These are phyloP conservation scores for Penicillium alfredii DNA, from an alignment of 495 filamentous ascomycete genomes.

Conservation along the genomic window DNA sequence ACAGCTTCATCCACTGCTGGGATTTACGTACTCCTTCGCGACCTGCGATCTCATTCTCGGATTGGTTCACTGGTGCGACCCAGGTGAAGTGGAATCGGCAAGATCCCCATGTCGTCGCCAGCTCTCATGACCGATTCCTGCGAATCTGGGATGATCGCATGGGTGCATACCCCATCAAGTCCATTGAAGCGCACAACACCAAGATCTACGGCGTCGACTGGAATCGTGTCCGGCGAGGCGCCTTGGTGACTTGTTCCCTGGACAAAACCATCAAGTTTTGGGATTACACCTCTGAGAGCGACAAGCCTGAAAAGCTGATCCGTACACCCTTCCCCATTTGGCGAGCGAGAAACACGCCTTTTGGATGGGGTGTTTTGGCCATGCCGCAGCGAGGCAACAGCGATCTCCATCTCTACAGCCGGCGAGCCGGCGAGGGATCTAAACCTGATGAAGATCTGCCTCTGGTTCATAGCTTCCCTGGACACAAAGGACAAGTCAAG, in stretches of 20 bases:
- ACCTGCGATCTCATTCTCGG: conserved; percentile 75
- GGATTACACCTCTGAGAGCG: conserved; percentile 63
- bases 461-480: conserved; percentile 67
- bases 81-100: conserved; percentile 95
- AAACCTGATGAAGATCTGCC: conserved; percentile 40
- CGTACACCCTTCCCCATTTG: conserved; percentile 81
- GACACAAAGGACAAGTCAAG: conserved; percentile 81
- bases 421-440: conserved; percentile 43
- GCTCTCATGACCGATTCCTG: conserved; percentile 79
- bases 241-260: conserved; percentile 79
- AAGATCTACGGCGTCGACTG: conserved; percentile 97
- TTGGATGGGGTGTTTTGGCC: conserved; percentile 77
- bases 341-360: conserved; percentile 91
- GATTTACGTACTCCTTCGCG: conserved; percentile 73
- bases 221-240: conserved; percentile 68
- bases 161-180: conserved; percentile 69
- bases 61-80: conserved; percentile 92
- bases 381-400: conserved; percentile 88
- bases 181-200: conserved; percentile 84
- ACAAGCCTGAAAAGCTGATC: conserved; percentile 67
- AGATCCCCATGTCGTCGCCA: conserved; percentile 77
- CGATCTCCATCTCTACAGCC: conserved; percentile 80
- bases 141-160: conserved; percentile 89
- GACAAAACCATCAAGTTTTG: conserved; percentile 94
- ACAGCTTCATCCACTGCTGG: conserved; percentile 93